These are phyloP conservation scores for Paraglomus brasilianum DNA, from an alignment of 192 early-diverging fungal genomes.

Conservation along the genomic window DNA sequence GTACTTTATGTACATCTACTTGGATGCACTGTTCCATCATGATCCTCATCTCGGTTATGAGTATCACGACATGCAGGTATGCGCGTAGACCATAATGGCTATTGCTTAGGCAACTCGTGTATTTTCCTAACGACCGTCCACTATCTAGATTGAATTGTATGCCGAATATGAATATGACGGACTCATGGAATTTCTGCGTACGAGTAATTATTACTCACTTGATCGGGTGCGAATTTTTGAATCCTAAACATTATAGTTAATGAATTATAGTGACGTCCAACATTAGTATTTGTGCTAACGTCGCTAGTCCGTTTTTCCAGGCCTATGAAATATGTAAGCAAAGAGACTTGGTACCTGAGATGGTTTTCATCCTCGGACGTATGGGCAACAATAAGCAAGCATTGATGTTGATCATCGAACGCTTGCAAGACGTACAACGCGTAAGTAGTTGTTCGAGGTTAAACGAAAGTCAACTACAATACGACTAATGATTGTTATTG, in stretches of 20 bases:
- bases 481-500: not conserved
- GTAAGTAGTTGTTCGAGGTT: constrained; percentile 42
- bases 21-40: constrained; percentile 82
- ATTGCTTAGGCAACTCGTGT: constrained; percentile 34
- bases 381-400: constrained; percentile 97
- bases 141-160: constrained; percentile 74
- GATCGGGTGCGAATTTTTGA: constrained; percentile 54
- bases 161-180: constrained; percentile 79
- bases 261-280: not conserved
- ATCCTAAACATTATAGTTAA: not conserved
- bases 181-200: constrained; percentile 82
- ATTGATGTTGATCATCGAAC: constrained; percentile 89
- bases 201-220: constrained; percentile 74
- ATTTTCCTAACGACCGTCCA: constrained; percentile 2
- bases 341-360: constrained; percentile 90
- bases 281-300: not conserved
- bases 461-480: not conserved
- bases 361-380: constrained; percentile 95
- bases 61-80: constrained; percentile 67
- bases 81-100: not conserved
- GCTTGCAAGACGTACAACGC: constrained; percentile 83
- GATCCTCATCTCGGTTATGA: constrained; percentile 69
- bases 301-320: constrained; percentile 32
- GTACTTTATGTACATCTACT: constrained; percentile 79
- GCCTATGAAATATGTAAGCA: constrained; percentile 82